A percentile compares a stretch with the other conserved stretches of the same genome.
phyloP scores from a whole-genome alignment of 2,329 filamentous ascomycete genomes.

The Fusarium miscanthi region DNA sequence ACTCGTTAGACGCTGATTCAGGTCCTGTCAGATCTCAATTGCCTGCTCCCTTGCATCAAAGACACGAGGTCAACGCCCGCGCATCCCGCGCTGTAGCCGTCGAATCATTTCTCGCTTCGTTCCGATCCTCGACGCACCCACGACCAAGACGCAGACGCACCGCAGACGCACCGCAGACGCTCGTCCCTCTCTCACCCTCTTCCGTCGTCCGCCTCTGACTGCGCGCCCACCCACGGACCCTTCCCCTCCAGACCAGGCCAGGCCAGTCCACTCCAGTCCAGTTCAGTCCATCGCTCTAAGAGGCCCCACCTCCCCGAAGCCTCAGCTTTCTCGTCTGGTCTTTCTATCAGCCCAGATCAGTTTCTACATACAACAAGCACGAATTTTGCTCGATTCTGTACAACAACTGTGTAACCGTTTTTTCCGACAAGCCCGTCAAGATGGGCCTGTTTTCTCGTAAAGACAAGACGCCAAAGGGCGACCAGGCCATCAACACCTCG shows the following conservation, averaged over 20 bases:
- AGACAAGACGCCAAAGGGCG: constrained; percentile 60
- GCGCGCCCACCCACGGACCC: constrained; percentile 34
- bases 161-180: constrained; percentile 36
- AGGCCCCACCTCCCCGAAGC: constrained; percentile 40
- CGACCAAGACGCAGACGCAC: constrained; percentile 25
- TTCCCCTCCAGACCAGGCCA: constrained; percentile 28
- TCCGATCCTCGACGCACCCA: constrained; percentile 37
- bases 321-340: constrained; percentile 34
- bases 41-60: constrained; percentile 34
- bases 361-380: constrained; percentile 17
- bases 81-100: constrained; percentile 31
- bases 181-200: constrained; percentile 38
- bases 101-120: constrained; percentile 39
- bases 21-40: constrained; percentile 30
- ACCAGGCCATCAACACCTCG: constrained; percentile 56
- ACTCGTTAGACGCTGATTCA: constrained; percentile 8
- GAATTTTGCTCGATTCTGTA: constrained; percentile 8
- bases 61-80: constrained; percentile 31
- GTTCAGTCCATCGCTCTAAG: constrained; percentile 14
- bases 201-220: constrained; percentile 20
- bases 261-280: constrained; percentile 14
- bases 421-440: constrained; percentile 36
- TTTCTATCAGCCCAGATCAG: constrained; percentile 38
- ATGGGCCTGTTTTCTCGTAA: constrained; percentile 70
- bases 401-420: constrained; percentile 16